A percentile compares a stretch with the other conserved stretches of the same genome.
Conservation (phyloP, 2,329 filamentous ascomycete species). For the Bipolaris gigantea region DNA sequence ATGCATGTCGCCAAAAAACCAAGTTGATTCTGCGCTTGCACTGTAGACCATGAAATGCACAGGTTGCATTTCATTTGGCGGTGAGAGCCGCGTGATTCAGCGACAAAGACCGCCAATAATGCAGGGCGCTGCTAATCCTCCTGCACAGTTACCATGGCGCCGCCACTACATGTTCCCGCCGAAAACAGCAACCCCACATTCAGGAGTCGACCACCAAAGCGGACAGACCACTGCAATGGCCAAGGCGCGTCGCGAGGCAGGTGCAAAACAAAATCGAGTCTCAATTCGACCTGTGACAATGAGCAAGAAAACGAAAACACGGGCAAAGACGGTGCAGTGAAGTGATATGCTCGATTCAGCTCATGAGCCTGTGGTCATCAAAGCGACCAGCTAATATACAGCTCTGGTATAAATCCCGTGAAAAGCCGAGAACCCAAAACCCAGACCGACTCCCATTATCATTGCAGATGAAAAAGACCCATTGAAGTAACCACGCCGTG, state of each 20-base stretch:
- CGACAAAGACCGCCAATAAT: too few relatives aligned
- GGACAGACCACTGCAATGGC: background rate
- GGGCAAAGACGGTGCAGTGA: constrained; percentile 10
- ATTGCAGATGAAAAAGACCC: constrained; percentile 66
- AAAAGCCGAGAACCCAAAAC: constrained; percentile 59
- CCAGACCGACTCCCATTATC: constrained; percentile 74
- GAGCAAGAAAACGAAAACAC: background rate
- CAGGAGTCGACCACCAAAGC: too few relatives aligned
- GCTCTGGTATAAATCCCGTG: constrained; percentile 55
- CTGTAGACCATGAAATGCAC: too few relatives aligned
- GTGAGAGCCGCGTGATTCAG: too few relatives aligned
- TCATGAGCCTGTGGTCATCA: constrained; percentile 52
- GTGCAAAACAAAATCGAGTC: background rate
- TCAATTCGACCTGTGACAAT: background rate
- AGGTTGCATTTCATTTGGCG: too few relatives aligned
- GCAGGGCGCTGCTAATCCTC: too few relatives aligned
- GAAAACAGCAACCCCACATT: too few relatives aligned
- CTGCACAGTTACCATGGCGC: too few relatives aligned
- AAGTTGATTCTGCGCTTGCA: too few relatives aligned
- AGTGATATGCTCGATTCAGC: constrained; percentile 46
- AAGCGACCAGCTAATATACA: constrained; percentile 63
- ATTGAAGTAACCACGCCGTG: constrained; percentile 49
- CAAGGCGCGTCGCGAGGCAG: background rate
- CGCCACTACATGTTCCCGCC: too few relatives aligned
- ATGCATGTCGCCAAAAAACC: too few relatives aligned